Evolutionary conservation across 2,329 filamentous ascomycete genomes (phyloP), one percentile per base, ranked within the genome.

Genomic region (Hortaea werneckii): DNA sequence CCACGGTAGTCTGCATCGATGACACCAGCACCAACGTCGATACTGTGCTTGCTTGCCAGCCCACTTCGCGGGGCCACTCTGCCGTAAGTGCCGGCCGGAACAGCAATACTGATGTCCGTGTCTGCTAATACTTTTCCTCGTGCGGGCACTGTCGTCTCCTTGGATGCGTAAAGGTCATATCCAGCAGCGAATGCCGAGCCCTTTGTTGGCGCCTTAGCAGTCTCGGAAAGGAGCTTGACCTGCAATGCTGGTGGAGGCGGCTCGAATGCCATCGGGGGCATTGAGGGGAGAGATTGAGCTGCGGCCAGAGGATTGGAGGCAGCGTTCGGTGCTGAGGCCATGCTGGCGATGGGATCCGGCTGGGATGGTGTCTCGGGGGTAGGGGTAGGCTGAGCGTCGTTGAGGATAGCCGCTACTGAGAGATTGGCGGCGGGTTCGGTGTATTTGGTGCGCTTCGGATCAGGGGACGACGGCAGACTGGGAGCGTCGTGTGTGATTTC

Each of bases 1-100:
- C 92, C 92, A 32, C 92, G 79, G 73, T 98, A 98, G 68, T 98
- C 92, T 30, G 90, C 89, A 67, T 98, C 92, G 58, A 98, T 96
- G 53, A 98, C 92, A 45, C 92, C 92, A 0, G 92, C 92, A 52
- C 94, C 88, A 0, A 86, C 92, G 66, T 95, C 88, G 65, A 98
- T 96, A 69, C 89, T 92, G 71, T 96, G 81, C 73, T 98, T 98
- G 50, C 51, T 61, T 45, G 54, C 59, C 48, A 58, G 48, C 32
- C 53, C 58, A 47, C 56, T 61, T 38, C 56, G 34, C 38, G 57
- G 58, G 6, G 57, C 59, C 5, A 61, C 54, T 27, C 60, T 83
- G 55, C 90, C 90, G 64, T 96, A 96, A 9, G 89, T 95, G 43
- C 87, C 88, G 5, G 79, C 84, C 0, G 92, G 92, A 41, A 95